Evolutionary conservation across 495 filamentous ascomycete genomes (phyloP), one percentile per base, ranked within the genome.

Genomic region (Talaromyces stipitatus): DNA sequence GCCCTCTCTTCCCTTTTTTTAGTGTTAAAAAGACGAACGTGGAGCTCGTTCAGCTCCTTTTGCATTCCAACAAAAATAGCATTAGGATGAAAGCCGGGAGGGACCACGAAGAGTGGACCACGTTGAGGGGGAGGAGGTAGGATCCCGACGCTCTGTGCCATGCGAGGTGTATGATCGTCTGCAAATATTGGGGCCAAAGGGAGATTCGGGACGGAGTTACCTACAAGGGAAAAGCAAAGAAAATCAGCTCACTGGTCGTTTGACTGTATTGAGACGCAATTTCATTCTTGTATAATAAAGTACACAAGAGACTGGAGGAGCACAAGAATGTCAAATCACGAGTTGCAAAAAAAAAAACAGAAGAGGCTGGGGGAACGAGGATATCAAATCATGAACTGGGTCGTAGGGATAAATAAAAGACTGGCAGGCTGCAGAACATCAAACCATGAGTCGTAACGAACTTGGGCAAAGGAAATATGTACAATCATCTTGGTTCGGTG

Each of bases 61-160:
- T 86, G 68, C 67, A 91, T 85, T 2, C 89, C 89, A 50, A 87
- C 81, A 64, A 91, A 92, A 26, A 81, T 83, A 2, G 81, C 82
- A 63, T 94, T 94, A 3, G 86, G 87, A 56, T 89, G 86, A 55
- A 94, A 91, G 0, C 83, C 84, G 1, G 85, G 79, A 1, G 89
- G 89, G 43, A 83, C 86, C 38, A 92, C 81, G 59, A 91, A 89
- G 6, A 74, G 58, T 0, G 65, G 63, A 9, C 59, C 55, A 11
- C 61, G 61, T 18, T 64, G 58, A 10, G 62, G 61, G 3, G 59
- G 58, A 10, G 62, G 61, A 4, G 59, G 65, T 22, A 55, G 26
- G 24, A 27, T 20, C 27, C 46, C 54, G 20, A 55, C 54, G 23
- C 54, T 55, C 24, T 55, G 54, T 27, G 54, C 16, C 54, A 55